These are phyloP conservation scores for Vaccinium vitisidaea DNA, from an alignment of 148 eudicot genomes.

Conservation along the genomic window DNA sequence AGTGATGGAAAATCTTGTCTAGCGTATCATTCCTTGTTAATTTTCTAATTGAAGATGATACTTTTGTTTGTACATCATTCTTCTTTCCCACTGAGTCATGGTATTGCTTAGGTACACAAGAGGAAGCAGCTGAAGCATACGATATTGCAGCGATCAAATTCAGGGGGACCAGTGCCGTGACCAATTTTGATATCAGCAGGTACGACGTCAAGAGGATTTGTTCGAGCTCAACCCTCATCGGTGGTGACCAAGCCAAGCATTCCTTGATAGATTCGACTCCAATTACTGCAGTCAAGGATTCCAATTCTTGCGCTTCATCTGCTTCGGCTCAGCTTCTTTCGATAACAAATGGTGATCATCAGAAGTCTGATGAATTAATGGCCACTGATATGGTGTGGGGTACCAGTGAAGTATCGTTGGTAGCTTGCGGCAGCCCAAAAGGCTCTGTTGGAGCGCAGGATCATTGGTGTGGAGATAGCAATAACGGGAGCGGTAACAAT, in stretches of 20 bases:
- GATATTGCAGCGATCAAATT: slow-evolving; percentile 90
- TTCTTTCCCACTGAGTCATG: background rate
- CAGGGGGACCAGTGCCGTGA: slow-evolving; percentile 71
- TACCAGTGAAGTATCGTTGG: background rate
- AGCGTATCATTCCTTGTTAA: background rate
- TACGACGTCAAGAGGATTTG: slow-evolving; percentile 68
- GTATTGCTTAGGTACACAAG: slow-evolving; percentile 62
- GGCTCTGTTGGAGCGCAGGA: background rate
- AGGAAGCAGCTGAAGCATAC: slow-evolving; percentile 89
- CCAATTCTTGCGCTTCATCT: slow-evolving; percentile 32
- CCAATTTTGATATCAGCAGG: slow-evolving; percentile 74
- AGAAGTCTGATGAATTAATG: slow-evolving; percentile 21
- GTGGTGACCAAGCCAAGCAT: slow-evolving; percentile 60
- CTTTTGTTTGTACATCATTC: background rate
- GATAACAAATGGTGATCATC: slow-evolving; percentile 30
- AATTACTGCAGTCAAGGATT: slow-evolving; percentile 20
- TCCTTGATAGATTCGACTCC: slow-evolving; percentile 30
- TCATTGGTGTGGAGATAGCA: background rate
- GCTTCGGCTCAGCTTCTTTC: slow-evolving; percentile 23
- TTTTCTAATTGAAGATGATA: background rate
- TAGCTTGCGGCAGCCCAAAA: background rate
- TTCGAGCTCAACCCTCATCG: slow-evolving; percentile 54
- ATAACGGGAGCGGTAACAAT: background rate
- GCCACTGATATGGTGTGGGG: slow-evolving; percentile 4
- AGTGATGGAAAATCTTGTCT: background rate